phyloP scores from a whole-genome alignment of 768 basidiomycete genomes.

The Lyophyllum shimeji region DNA sequence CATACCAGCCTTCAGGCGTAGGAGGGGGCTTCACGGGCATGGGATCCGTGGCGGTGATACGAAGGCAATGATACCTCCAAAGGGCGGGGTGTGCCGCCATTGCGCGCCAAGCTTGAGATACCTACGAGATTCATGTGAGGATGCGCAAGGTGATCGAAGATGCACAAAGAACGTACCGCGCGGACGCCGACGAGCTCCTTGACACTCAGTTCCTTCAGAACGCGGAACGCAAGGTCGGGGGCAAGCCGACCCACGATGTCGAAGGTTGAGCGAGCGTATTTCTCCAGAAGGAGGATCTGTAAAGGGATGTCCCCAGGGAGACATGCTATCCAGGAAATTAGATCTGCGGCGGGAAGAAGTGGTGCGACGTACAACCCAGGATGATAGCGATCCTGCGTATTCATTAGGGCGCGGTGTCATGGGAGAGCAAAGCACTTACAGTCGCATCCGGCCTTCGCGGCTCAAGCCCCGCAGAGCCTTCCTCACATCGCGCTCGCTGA shows the following conservation, averaged over 20 bases:
- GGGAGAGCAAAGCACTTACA: slow-evolving; percentile 47
- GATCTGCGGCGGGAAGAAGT: background rate
- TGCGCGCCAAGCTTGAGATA: slow-evolving; percentile 44
- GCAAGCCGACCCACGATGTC: slow-evolving; percentile 77
- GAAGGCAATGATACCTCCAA: slow-evolving; percentile 76
- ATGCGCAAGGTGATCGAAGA: background rate
- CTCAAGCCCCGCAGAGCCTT: slow-evolving; percentile 60
- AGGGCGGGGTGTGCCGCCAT: slow-evolving; percentile 63
- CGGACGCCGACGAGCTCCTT: slow-evolving; percentile 62
- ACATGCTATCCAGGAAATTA: slow-evolving; percentile 49
- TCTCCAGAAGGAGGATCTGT: slow-evolving; percentile 82
- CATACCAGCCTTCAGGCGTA: slow-evolving; percentile 73
- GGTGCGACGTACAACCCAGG: slow-evolving; percentile 47
- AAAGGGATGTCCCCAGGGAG: slow-evolving; percentile 83
- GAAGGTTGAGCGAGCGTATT: slow-evolving; percentile 79
- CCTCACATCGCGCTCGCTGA: slow-evolving; percentile 70
- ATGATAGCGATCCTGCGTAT: slow-evolving; percentile 55
- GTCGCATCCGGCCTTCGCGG: slow-evolving; percentile 68
- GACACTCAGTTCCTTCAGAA: slow-evolving; percentile 57
- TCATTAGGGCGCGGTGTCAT: background rate
- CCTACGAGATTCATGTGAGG: slow-evolving; percentile 22
- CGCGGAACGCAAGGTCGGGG: slow-evolving; percentile 60
- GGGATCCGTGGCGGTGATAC: slow-evolving; percentile 73
- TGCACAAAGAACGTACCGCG: slow-evolving; percentile 34
- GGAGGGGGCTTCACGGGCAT: slow-evolving; percentile 60